These are phyloP conservation scores for Syzygium jambos DNA, from an alignment of 345 rosid species.

Conservation along the genomic window DNA sequence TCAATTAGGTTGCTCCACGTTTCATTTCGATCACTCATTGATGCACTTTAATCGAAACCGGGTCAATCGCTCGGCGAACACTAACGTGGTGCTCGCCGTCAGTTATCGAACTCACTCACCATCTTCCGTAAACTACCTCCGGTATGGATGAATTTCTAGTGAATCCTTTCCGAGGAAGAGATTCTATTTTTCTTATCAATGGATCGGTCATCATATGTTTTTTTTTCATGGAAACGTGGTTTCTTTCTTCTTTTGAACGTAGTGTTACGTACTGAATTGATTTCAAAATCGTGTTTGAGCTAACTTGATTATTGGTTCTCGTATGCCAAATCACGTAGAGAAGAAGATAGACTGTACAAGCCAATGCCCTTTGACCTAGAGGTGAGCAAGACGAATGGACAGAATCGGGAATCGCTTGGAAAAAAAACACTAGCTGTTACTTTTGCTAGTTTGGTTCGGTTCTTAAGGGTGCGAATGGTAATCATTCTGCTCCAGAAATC, in stretches of 20 bases:
- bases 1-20: not conserved
- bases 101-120: not conserved
- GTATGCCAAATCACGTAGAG: too few relatives aligned
- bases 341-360: not conserved
- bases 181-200: not conserved
- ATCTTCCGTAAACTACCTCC: not conserved
- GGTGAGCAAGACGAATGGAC: too few relatives aligned
- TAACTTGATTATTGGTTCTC: not conserved
- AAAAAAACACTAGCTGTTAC: too few relatives aligned
- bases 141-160: not conserved
- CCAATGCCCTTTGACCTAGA: not conserved
- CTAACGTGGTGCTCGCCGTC: fast-evolving
- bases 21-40: not conserved
- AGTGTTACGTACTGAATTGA: not conserved
- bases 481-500: too few relatives aligned
- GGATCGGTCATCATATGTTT: not conserved
- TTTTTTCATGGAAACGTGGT: too few relatives aligned
- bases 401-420: too few relatives aligned
- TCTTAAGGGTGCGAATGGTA: too few relatives aligned
- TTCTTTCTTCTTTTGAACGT: too few relatives aligned
- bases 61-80: not conserved
- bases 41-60: not conserved
- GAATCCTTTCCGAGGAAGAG: not conserved
- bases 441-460: too few relatives aligned
- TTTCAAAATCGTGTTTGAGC: not conserved